These are phyloP conservation scores for Calonectria honghensis DNA, from an alignment of 2,329 filamentous ascomycete species.

Conservation along the genomic window DNA sequence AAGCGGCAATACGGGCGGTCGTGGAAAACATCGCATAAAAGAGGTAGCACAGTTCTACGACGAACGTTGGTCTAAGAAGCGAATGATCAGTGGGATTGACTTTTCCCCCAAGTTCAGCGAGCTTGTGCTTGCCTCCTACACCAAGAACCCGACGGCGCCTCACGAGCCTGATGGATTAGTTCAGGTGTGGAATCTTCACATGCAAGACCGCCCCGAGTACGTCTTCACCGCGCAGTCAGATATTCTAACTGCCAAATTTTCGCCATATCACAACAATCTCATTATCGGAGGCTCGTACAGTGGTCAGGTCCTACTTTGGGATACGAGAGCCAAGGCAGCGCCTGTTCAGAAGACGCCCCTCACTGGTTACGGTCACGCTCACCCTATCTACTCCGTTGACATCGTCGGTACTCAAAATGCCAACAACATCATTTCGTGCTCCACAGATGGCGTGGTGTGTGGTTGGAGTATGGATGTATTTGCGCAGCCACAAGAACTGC, in stretches of 20 bases:
- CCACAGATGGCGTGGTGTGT: slow-evolving; percentile 96
- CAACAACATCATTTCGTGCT: slow-evolving; percentile 98
- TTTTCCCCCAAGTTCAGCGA: slow-evolving; percentile 98
- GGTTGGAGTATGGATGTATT: slow-evolving; percentile 99
- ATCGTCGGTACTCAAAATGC: slow-evolving; percentile 99
- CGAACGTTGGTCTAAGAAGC: slow-evolving; percentile 96
- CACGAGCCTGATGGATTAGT: slow-evolving; percentile 95
- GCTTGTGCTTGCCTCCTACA: slow-evolving; percentile 94
- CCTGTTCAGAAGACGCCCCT: slow-evolving; percentile 97
- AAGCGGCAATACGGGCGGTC: slow-evolving; percentile 80
- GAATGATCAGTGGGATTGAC: slow-evolving; percentile 96
- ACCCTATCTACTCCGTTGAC: slow-evolving; percentile 95
- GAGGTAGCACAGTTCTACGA: slow-evolving; percentile 96
- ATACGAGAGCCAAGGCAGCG: slow-evolving; percentile 90
- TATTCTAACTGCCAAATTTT: slow-evolving; percentile 96
- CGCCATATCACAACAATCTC: slow-evolving; percentile 97
- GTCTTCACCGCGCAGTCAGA: slow-evolving; percentile 97
- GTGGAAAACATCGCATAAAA: slow-evolving; percentile 84
- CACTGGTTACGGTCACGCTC: slow-evolving; percentile 95
- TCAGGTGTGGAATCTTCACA: slow-evolving; percentile 97
- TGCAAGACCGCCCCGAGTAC: slow-evolving; percentile 96
- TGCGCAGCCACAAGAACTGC: slow-evolving; percentile 94
- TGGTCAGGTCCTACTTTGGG: slow-evolving; percentile 97
- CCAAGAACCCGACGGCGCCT: slow-evolving; percentile 95
- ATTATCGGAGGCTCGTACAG: slow-evolving; percentile 98